Conservation (phyloP, 768 basidiomycete genomes). For the Symmetrospora coprosmae region DNA sequence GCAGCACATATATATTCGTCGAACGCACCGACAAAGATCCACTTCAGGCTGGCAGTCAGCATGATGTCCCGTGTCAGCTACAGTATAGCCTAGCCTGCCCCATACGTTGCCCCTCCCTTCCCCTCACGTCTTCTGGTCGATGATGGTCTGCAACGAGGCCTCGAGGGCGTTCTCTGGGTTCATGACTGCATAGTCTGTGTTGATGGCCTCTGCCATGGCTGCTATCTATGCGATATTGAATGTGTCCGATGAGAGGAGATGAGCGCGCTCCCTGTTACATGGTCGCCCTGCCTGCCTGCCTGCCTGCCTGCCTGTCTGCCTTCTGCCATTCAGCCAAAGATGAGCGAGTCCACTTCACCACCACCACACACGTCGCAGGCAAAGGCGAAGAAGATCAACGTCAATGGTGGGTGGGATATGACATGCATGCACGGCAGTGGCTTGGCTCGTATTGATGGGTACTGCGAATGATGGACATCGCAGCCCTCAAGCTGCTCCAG, state of each 20-base stretch:
- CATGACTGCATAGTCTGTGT: conserved; percentile 17
- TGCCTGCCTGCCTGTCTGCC: too few relatives aligned
- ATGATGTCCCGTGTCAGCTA: background rate
- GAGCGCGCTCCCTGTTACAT: too few relatives aligned
- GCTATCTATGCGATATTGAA: too few relatives aligned
- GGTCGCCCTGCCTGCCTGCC: too few relatives aligned
- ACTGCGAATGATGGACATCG: background rate
- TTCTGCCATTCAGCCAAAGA: too few relatives aligned
- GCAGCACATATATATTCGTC: background rate
- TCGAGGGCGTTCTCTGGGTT: conserved; percentile 48
- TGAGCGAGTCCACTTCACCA: background rate
- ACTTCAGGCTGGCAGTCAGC: conserved; percentile 48
- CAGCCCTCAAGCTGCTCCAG: conserved; percentile 37
- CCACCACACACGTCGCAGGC: background rate
- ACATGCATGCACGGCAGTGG: too few relatives aligned
- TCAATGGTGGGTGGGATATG: background rate
- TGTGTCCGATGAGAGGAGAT: too few relatives aligned
- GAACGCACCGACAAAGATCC: conserved; percentile 94
- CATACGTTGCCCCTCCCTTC: background rate
- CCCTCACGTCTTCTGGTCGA: conserved; percentile 61
- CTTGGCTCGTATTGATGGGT: background rate
- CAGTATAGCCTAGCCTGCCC: background rate
- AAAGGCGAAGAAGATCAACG: background rate
- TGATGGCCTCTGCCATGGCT: too few relatives aligned
- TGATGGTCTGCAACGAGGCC: conserved; percentile 80